Evolutionary conservation across 805 yeast species (phyloP), one percentile per base, ranked within the genome.

Genomic region (Candida parachauliodes): DNA sequence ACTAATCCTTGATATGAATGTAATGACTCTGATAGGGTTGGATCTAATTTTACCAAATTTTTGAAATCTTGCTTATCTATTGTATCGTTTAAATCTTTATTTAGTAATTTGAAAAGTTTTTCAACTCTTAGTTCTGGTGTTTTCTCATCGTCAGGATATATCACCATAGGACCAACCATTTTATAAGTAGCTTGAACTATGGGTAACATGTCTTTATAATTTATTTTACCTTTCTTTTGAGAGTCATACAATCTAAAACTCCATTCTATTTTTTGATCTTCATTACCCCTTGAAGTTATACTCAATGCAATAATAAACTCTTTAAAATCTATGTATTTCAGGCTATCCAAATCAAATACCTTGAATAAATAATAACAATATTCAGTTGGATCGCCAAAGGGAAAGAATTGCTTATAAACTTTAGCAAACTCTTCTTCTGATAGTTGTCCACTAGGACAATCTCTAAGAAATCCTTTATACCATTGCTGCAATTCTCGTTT

Each of bases 131-230:
- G 68, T 52, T 89, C 96, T 0, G 98, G 98, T 0, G 98, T 88
- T 31, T 80, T 77, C 51, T 89, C 98, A 54, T 89, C 96, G 16
- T 81, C 91, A 14, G 87, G 85, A 36, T 88, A 70, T 44, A 80
- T 80, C 41, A 89, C 95, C 91, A 89, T 88, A 1, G 89, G 76
- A 1, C 98, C 99, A 42, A 91, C 83, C 98, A 93, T 89, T 59
- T 84, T 85, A 60, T 93, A 91, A 23, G 91, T 85, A 22, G 97
- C 83, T 21, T 76, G 71, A 5, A 88, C 85, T 28, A 93, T 87
- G 2, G 77, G 68, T 35, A 87, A 67, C 78, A 93, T 77, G 55
- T 93, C 98, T 22, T 77, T 76, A 57, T 79, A 87, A 18, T 77
- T 70, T 39, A 93, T 77, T 49, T 68, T 71, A 2, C 96, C 97